Percentiles rank a stretch among this genome's conserved stretches.
Conservation (phyloP, 768 basidiomycete genomes). For the Rhizopogon vulgaris region DNA sequence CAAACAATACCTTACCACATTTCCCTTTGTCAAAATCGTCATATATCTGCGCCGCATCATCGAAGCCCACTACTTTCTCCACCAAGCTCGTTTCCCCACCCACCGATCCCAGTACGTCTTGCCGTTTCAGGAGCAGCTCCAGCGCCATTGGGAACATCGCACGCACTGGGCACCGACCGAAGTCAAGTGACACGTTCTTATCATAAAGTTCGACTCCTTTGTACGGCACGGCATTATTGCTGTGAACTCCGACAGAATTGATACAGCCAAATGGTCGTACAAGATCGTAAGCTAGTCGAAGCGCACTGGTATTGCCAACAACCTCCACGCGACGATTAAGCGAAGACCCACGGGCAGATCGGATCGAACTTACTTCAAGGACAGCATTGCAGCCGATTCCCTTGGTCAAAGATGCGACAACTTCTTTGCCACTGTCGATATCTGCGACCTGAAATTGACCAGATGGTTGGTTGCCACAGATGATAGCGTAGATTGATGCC, state of each 20-base stretch:
- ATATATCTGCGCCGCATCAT: slow-evolving; percentile 53
- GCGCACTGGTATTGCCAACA: slow-evolving; percentile 62
- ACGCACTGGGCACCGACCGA: slow-evolving; percentile 76
- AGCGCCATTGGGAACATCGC: slow-evolving; percentile 71
- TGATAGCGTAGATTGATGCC: slow-evolving; percentile 47
- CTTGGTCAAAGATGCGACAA: slow-evolving; percentile 47
- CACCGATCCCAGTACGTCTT: slow-evolving; percentile 70
- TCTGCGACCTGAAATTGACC: slow-evolving; percentile 47
- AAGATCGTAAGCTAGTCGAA: slow-evolving; percentile 61
- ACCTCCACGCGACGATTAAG: slow-evolving; percentile 34
- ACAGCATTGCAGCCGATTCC: slow-evolving; percentile 58
- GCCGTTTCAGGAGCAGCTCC: slow-evolving; percentile 59
- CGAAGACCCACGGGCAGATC: neutral
- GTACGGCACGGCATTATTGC: slow-evolving; percentile 47
- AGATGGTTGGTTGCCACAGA: slow-evolving; percentile 33
- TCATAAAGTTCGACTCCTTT: slow-evolving; percentile 54
- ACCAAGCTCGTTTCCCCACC: slow-evolving; percentile 58
- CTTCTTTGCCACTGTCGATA: slow-evolving; percentile 44
- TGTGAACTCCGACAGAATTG: slow-evolving; percentile 70
- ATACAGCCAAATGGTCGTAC: slow-evolving; percentile 74
- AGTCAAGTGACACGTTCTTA: slow-evolving; percentile 76
- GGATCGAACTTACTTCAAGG: slow-evolving; percentile 46
- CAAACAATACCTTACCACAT: slow-evolving; percentile 73
- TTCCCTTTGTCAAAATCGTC: slow-evolving; percentile 63
- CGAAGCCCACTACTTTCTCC: slow-evolving; percentile 58